Evolutionary conservation across 352 stramenopile genomes (phyloP).

Genomic region (Globisporangium paddicum): DNA sequence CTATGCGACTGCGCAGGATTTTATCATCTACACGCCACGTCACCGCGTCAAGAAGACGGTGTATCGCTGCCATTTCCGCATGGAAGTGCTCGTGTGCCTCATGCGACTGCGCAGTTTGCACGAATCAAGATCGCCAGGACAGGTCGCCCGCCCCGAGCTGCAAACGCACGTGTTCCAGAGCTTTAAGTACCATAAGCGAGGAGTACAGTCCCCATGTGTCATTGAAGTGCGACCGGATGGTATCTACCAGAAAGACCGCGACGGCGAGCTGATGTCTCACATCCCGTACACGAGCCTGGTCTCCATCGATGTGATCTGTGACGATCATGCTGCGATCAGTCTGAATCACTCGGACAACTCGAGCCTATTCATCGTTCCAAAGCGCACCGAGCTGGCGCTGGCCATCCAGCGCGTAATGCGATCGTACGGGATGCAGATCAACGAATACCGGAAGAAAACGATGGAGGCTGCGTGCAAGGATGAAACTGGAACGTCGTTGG

Average conservation of each 20-base stretch:
- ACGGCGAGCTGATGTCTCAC: constrained; percentile 74
- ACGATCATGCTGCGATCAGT: constrained; percentile 61
- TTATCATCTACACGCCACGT: constrained; percentile 69
- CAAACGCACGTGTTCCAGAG: constrained; percentile 49
- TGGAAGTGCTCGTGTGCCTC: constrained; percentile 79
- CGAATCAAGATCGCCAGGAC: constrained; percentile 29
- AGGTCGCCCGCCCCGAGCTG: constrained; percentile 30
- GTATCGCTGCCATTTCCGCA: constrained; percentile 75
- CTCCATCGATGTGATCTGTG: constrained; percentile 78
- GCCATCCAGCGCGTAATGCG: constrained; percentile 67
- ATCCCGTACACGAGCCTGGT: constrained; percentile 81
- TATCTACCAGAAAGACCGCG: constrained; percentile 70
- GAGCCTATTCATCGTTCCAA: constrained; percentile 66
- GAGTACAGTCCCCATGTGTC: constrained; percentile 56
- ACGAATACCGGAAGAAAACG: constrained; percentile 82
- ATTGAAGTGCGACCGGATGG: constrained; percentile 69
- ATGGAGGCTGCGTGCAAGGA: constrained; percentile 56
- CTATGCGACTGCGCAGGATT: constrained; percentile 30
- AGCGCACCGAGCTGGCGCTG: constrained; percentile 64
- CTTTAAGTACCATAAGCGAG: constrained; percentile 55
- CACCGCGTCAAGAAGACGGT: constrained; percentile 81
- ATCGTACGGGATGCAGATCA: constrained; percentile 76
- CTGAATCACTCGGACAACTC: constrained; percentile 83
- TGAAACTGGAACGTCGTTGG: constrained; percentile 20
- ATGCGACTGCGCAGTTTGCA: constrained; percentile 70